Percentiles rank a stretch among this genome's conserved stretches.
phyloP scores from a whole-genome alignment of 2,329 filamentous ascomycete species.

The Fusarium musae region DNA sequence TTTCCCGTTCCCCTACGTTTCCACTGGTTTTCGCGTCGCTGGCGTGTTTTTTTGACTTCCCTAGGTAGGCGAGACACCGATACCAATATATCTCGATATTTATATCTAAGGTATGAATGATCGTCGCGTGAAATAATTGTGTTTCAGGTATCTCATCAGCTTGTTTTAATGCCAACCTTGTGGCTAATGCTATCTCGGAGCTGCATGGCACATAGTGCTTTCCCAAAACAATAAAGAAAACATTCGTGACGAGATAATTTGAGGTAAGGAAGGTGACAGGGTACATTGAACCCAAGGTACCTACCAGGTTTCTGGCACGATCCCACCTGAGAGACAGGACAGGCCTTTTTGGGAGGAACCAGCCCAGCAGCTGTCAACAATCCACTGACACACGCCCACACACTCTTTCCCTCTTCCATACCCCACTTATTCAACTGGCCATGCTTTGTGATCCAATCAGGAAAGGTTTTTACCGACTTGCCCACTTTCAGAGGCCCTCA shows the following conservation, averaged over 20 bases:
- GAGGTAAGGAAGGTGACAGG: constrained; percentile 17
- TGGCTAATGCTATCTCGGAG: background rate
- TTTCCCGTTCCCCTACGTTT: constrained; percentile 31
- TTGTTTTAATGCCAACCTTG: background rate
- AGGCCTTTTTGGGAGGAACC: constrained; percentile 40
- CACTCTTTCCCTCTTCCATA: constrained; percentile 37
- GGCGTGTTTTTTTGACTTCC: constrained; percentile 5
- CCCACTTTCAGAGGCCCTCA: constrained; percentile 39
- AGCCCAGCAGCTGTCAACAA: constrained; percentile 44
- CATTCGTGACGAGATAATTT: background rate
- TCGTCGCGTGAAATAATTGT: background rate
- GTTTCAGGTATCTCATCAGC: background rate
- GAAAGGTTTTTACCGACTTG: constrained; percentile 15
- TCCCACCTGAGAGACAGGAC: constrained; percentile 42
- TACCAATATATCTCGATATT: constrained; percentile 10
- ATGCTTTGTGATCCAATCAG: constrained; percentile 11
- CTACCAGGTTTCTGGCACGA: constrained; percentile 40
- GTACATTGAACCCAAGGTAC: constrained; percentile 13
- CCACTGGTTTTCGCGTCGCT: constrained; percentile 22
- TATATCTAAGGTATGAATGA: background rate
- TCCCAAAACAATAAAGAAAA: background rate
- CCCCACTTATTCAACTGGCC: constrained; percentile 31
- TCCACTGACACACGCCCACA: constrained; percentile 39
- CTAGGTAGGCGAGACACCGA: background rate
- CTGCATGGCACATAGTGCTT: background rate